phyloP scores from a whole-genome alignment of 805 yeast species.

The Barnettozyma populi region DNA sequence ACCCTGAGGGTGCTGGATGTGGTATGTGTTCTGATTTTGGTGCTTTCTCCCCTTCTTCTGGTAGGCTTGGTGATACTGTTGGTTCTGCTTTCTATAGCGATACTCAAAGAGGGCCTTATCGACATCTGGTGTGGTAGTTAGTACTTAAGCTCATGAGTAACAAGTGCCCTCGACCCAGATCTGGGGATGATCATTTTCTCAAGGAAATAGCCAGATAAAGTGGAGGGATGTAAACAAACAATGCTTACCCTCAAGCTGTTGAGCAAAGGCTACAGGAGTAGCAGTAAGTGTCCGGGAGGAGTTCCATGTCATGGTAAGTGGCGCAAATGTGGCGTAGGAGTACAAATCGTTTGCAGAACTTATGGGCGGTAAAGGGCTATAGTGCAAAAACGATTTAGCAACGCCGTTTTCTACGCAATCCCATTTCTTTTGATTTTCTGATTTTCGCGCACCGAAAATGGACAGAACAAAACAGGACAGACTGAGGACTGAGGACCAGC shows the following conservation, averaged over 20 bases:
- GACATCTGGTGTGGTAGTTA: constrained; percentile 14
- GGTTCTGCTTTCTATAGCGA: constrained; percentile 20
- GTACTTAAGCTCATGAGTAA: background rate
- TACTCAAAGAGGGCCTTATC: constrained; percentile 23
- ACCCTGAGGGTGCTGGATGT: background rate
- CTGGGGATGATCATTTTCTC: background rate
- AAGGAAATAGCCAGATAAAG: background rate
- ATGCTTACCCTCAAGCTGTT: constrained; percentile 8
- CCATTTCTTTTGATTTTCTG: background rate
- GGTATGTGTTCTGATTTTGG: background rate
- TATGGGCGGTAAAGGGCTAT: background rate
- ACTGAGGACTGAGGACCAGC: background rate
- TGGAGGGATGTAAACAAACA: background rate
- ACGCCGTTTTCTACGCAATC: background rate
- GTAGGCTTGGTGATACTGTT: constrained; percentile 7
- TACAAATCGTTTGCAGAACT: background rate
- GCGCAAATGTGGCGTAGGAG: background rate
- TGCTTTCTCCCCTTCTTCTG: constrained; percentile 1
- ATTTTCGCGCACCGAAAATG: background rate
- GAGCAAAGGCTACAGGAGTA: constrained; percentile 3
- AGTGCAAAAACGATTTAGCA: background rate
- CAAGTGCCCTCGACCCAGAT: background rate
- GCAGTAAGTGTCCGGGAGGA: background rate
- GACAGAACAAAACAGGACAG: background rate
- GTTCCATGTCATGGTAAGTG: background rate